phyloP scores from a whole-genome alignment of 495 filamentous ascomycete species.

The Aspergillus funiculosus region DNA sequence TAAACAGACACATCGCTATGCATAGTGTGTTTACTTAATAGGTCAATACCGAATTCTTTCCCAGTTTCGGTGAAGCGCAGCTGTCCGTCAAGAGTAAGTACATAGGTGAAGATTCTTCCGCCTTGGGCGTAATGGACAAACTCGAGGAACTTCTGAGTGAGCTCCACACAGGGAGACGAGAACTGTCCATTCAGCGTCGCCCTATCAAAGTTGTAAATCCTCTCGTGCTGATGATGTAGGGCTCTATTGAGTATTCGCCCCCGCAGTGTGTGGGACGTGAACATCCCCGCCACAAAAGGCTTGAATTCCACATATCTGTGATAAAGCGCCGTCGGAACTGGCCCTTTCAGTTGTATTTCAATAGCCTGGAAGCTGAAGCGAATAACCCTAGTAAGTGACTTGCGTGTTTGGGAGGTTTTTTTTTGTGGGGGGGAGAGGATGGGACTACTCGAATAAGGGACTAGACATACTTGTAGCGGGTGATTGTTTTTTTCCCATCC shows the following conservation, averaged over 20 bases:
- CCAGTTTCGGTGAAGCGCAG: conserved; percentile 91
- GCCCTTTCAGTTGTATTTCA: conserved; percentile 80
- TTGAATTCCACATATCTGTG: conserved; percentile 90
- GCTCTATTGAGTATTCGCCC: conserved; percentile 76
- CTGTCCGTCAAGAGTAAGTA: conserved; percentile 78
- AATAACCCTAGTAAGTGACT: neutral
- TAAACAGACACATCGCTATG: conserved; percentile 86
- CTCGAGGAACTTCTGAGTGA: conserved; percentile 73
- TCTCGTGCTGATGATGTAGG: conserved; percentile 81
- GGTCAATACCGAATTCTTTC: conserved; percentile 87
- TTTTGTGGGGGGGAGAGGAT: neutral
- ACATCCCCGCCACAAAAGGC: conserved; percentile 86
- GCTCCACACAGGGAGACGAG: conserved; percentile 49
- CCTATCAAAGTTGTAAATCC: conserved; percentile 81
- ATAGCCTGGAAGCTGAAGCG: conserved; percentile 78
- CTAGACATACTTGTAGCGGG: conserved; percentile 62
- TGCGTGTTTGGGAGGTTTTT: neutral
- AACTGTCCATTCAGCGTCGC: conserved; percentile 63
- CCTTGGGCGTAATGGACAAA: conserved; percentile 82
- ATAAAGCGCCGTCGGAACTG: conserved; percentile 71
- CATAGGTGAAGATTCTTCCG: conserved; percentile 83
- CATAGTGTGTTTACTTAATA: conserved; percentile 91
- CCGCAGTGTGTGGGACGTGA: conserved; percentile 65
- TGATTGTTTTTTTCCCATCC: conserved; percentile 47
- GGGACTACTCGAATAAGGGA: too few species aligned